These are phyloP conservation scores for Nemania sp. DNA, from an alignment of 2,329 filamentous ascomycete species.

Conservation along the genomic window DNA sequence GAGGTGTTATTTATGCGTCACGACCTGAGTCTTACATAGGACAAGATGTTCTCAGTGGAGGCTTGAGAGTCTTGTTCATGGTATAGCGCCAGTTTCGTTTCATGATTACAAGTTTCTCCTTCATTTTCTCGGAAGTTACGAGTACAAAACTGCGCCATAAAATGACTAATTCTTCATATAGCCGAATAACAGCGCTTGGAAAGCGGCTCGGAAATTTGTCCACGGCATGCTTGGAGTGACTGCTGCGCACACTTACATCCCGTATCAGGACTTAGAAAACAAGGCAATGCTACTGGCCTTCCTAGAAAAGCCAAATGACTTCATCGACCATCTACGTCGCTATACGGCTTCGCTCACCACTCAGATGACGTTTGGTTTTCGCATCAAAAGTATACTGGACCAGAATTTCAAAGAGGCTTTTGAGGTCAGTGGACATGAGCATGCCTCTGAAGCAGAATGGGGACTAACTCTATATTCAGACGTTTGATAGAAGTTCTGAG, in stretches of 20 bases:
- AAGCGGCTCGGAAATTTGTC: conserved; percentile 42
- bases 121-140: too few species aligned
- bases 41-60: conserved; percentile 27
- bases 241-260: conserved; percentile 51
- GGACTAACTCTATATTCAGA: too few species aligned
- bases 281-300: conserved; percentile 56
- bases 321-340: conserved; percentile 49
- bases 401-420: too few species aligned
- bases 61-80: conserved; percentile 2
- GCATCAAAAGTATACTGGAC: conserved; percentile 28
- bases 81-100: background rate
- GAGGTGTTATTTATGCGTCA: conserved; percentile 53
- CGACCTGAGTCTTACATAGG: conserved; percentile 49
- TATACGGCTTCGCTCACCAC: conserved; percentile 54
- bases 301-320: conserved; percentile 47
- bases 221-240: conserved; percentile 52
- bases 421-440: background rate
- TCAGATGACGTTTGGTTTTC: conserved; percentile 53
- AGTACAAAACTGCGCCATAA: background rate
- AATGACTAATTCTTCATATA: background rate
- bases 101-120: too few species aligned
- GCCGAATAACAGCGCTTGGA: conserved; percentile 33
- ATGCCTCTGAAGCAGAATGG: too few species aligned
- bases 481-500: conserved; percentile 2
- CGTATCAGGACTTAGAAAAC: conserved; percentile 60